phyloP scores from a whole-genome alignment of 192 early-diverging fungal genomes.

The Coemansia sp. region DNA sequence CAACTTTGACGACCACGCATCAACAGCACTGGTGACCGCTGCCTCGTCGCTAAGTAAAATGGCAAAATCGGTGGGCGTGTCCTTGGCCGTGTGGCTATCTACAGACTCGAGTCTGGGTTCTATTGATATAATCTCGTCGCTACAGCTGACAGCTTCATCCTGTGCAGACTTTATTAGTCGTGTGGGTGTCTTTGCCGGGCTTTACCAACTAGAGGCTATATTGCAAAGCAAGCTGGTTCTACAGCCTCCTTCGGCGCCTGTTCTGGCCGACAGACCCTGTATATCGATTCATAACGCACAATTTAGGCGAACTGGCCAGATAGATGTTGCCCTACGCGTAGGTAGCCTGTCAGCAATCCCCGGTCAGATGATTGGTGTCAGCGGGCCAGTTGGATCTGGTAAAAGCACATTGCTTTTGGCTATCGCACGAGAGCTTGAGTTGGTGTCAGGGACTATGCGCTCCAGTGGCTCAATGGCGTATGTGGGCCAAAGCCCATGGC shows the following conservation, averaged over 20 bases:
- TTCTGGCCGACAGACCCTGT: not conserved
- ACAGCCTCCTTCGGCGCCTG: not conserved
- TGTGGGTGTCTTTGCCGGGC: constrained; percentile 11
- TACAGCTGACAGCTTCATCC: constrained; percentile 12
- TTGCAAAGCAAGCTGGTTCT: constrained; percentile 8
- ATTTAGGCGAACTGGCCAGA: constrained; percentile 5
- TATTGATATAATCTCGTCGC: constrained; percentile 1
- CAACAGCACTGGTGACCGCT: not conserved
- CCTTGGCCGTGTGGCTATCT: constrained; percentile 10
- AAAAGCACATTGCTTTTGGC: constrained; percentile 78
- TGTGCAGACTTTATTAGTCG: constrained; percentile 11
- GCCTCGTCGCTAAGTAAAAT: constrained; percentile 14
- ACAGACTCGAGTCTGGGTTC: not conserved
- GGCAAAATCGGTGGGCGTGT: constrained; percentile 9
- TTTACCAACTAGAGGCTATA: constrained; percentile 14
- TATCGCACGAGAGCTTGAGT: constrained; percentile 72
- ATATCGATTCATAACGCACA: constrained; percentile 3
- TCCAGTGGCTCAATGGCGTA: constrained; percentile 28
- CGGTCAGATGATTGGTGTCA: constrained; percentile 69
- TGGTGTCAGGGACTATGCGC: constrained; percentile 4
- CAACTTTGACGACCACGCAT: constrained; percentile 18
- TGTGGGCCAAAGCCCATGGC: constrained; percentile 59
- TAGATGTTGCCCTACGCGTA: not conserved
- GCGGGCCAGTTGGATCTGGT: constrained; percentile 82
- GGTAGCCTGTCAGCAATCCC: constrained; percentile 2